A percentile compares a stretch with the other conserved stretches of the same genome.
phyloP scores from a whole-genome alignment of 176 grass and related monocot species.

The Cenchrus americanus region DNA sequence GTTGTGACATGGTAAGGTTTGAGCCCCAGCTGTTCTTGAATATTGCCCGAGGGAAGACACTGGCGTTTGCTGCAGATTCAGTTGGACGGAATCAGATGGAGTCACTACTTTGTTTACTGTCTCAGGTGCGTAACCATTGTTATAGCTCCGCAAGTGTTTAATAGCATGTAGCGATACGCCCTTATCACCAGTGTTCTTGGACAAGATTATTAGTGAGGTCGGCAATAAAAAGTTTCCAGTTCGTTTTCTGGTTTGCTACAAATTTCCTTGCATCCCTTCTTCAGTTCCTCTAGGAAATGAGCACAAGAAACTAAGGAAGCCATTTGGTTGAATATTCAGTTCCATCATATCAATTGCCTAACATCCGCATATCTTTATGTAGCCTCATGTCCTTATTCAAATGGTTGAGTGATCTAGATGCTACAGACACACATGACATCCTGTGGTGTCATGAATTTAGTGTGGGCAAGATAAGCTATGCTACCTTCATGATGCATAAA shows the following conservation, averaged over 20 bases:
- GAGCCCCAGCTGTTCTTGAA: too few species aligned
- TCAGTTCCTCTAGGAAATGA: background rate
- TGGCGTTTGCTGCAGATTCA: slow-evolving; percentile 71
- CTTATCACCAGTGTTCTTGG: background rate
- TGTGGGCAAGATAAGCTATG: background rate
- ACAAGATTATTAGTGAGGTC: background rate
- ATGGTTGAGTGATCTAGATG: too few species aligned
- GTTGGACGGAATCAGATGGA: slow-evolving; percentile 74
- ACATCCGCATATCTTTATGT: background rate
- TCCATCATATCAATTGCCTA: slow-evolving; percentile 22
- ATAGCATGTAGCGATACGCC: background rate
- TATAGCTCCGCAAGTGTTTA: background rate
- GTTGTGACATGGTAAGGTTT: slow-evolving; percentile 45
- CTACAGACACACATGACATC: background rate
- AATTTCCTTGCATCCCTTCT: background rate
- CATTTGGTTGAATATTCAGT: background rate
- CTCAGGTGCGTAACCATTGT: slow-evolving; percentile 40
- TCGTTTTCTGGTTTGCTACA: background rate
- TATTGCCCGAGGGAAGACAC: slow-evolving; percentile 48
- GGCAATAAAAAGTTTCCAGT: background rate
- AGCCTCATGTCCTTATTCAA: background rate
- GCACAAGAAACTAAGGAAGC: background rate
- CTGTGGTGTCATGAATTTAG: background rate
- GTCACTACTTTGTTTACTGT: slow-evolving; percentile 72
- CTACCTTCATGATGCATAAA: background rate